A percentile compares a stretch with the other conserved stretches of the same genome.
phyloP scores from a whole-genome alignment of 2,329 filamentous ascomycete genomes.

The Verticillium nonalfalfae region DNA sequence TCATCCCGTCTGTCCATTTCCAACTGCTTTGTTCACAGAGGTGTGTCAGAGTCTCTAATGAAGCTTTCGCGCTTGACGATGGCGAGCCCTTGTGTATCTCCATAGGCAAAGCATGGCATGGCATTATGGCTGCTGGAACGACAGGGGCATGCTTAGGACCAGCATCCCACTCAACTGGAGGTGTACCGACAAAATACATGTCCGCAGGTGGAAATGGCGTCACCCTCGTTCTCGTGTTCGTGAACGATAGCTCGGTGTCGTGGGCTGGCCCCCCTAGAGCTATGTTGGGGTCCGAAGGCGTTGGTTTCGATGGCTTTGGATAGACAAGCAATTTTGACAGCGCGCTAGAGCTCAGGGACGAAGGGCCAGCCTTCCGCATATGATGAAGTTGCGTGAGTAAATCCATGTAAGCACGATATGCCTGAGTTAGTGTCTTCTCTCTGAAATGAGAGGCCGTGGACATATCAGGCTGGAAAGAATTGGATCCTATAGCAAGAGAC shows the following conservation, averaged over 20 bases:
- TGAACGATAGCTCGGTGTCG: background rate
- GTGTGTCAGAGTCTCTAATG: constrained; percentile 64
- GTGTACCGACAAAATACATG: too few relatives aligned
- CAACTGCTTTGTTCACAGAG: constrained; percentile 75
- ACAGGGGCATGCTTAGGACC: background rate
- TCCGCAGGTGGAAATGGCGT: background rate
- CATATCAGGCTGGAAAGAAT: constrained; percentile 12
- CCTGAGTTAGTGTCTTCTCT: constrained; percentile 62
- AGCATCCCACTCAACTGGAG: constrained; percentile 1
- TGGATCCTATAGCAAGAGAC: constrained; percentile 21
- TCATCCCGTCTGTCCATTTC: constrained; percentile 90
- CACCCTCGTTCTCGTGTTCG: background rate
- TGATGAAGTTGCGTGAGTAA: constrained; percentile 60
- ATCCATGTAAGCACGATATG: constrained; percentile 68
- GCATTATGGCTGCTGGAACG: background rate
- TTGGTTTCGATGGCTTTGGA: constrained; percentile 41
- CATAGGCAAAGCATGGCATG: background rate
- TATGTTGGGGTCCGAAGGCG: background rate
- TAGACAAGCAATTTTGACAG: constrained; percentile 47
- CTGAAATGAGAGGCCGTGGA: constrained; percentile 44
- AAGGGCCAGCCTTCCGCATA: constrained; percentile 41
- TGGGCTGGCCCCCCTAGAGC: background rate
- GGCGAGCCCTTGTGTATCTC: constrained; percentile 1
- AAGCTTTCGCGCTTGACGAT: constrained; percentile 47
- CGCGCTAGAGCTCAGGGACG: constrained; percentile 22